A percentile compares a stretch with the other conserved stretches of the same genome.
phyloP scores from a whole-genome alignment of 208 protist genomes.

The Leishmania tropica region DNA sequence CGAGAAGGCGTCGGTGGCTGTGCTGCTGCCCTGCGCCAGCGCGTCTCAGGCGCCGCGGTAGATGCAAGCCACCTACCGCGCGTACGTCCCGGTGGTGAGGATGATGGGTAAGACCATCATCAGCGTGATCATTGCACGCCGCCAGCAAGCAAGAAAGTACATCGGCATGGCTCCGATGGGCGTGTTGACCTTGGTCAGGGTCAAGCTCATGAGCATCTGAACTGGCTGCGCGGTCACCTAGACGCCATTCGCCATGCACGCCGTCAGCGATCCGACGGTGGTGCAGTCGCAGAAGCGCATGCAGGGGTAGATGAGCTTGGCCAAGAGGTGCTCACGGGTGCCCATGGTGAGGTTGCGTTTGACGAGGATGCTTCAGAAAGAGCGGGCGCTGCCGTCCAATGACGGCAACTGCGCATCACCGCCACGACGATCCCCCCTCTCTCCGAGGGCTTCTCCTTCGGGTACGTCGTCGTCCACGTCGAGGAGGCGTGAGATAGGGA shows the following conservation, averaged over 20 bases:
- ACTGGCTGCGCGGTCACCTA: conserved; percentile 55
- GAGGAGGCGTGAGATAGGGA: conserved; percentile 15
- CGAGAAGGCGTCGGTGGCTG: conserved; percentile 56
- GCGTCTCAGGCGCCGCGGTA: conserved; percentile 57
- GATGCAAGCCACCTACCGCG: conserved; percentile 45
- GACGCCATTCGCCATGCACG: conserved; percentile 71
- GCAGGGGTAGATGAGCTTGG: conserved; percentile 52
- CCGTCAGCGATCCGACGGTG: conserved; percentile 55
- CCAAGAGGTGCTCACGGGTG: conserved; percentile 45
- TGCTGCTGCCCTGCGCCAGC: conserved; percentile 55
- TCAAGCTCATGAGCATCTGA: conserved; percentile 45
- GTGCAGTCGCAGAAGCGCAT: conserved; percentile 57
- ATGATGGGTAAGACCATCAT: conserved; percentile 56
- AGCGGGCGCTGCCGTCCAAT: conserved; percentile 24
- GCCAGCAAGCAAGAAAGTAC: conserved; percentile 55
- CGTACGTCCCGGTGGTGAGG: conserved; percentile 54
- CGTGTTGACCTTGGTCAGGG: conserved; percentile 49
- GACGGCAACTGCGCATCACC: conserved; percentile 15
- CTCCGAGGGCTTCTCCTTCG: not conserved
- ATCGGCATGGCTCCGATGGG: conserved; percentile 46
- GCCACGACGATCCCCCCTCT: conserved; percentile 5
- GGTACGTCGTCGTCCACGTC: conserved; percentile 1
- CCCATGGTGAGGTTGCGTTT: conserved; percentile 51
- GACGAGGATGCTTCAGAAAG: conserved; percentile 57
- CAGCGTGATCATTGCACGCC: conserved; percentile 56